Percentiles rank a stretch among this genome's conserved stretches.
Evolutionary conservation across 2,329 filamentous ascomycete genomes (phyloP).

Genomic region (Seiridium cupressi): DNA sequence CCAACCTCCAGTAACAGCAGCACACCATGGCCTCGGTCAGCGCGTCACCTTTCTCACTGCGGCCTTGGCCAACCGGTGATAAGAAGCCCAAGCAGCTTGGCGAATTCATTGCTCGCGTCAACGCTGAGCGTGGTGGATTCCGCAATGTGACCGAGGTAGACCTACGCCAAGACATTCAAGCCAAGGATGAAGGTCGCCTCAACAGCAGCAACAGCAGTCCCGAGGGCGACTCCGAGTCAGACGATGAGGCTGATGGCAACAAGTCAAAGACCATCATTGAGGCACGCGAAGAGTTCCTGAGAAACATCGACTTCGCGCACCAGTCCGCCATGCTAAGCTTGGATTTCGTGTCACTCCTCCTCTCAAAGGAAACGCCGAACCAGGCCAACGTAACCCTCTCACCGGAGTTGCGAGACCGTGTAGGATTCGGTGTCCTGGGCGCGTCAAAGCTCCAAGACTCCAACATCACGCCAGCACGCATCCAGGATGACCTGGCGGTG

Average conservation of each 20-base stretch:
- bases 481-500: slow-evolving; percentile 55
- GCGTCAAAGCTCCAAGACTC: slow-evolving; percentile 63
- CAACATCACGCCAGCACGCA: slow-evolving; percentile 52
- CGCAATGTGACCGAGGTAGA: slow-evolving; percentile 73
- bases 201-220: slow-evolving; percentile 41
- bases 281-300: slow-evolving; percentile 57
- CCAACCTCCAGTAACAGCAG: neutral
- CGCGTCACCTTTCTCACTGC: slow-evolving; percentile 53
- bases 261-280: slow-evolving; percentile 38
- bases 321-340: slow-evolving; percentile 68
- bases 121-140: slow-evolving; percentile 77
- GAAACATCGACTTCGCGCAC: slow-evolving; percentile 54
- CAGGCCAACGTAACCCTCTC: slow-evolving; percentile 71
- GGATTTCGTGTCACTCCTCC: slow-evolving; percentile 78
- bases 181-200: slow-evolving; percentile 36
- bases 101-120: slow-evolving; percentile 76
- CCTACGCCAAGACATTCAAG: slow-evolving; percentile 65
- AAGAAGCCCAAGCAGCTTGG: slow-evolving; percentile 62
- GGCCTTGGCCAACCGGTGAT: slow-evolving; percentile 59
- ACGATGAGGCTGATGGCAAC: slow-evolving; percentile 39
- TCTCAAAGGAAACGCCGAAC: slow-evolving; percentile 77
- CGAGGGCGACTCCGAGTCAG: slow-evolving; percentile 45
- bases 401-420: slow-evolving; percentile 64
- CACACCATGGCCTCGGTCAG: slow-evolving; percentile 17
- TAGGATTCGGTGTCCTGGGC: slow-evolving; percentile 74